Base-by-base conservation (phyloP, 2,329 filamentous ascomycete species). In the Paecilomyces formosus region DNA sequence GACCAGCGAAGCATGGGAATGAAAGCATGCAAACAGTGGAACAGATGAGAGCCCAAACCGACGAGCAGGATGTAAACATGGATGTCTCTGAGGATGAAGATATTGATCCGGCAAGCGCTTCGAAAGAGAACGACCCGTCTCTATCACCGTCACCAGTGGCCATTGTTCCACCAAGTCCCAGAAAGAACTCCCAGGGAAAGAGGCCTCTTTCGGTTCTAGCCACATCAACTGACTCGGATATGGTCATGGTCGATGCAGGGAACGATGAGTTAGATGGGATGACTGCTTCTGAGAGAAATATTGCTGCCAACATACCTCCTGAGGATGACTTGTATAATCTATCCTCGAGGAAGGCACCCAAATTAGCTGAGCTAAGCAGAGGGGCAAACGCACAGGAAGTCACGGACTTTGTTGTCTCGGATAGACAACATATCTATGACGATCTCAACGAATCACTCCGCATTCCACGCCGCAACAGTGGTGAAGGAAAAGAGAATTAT, bases 61-160 rank as follows among this genome's bases (percentile, higher is more conserved):
- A 61, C 55, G 60, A 62, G 55, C 60, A 67, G 61, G 58, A 59
- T 33, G 57, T 65, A 39, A 63, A 69, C 57, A 56, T 67, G 57
- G 61, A 74, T 58, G 62, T 67, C n/a, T 53, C 51, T 5, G 22
- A 62, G 30, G 63, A 64, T 18, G 72, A 74, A 22, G 68, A 74
- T 24, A 72, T 73, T 24, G 70, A 66, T 51, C 68, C 70, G 31
- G 62, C 65, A 7, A 72, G 70, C 52, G 71, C 70, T 54, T 75
- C 73, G 57, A 81, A 82, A 69, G 80, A 82, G 66, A 82, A 82
- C 60, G 74, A 80, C 59, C 73, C 75, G 8, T 73, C 72, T 1
- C 65, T 75, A 21, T 78, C 77, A 6, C 71, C 70, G 2, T 66
- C 69, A 2, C 74, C 74, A 1, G 66, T 74, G 11, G 72, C 68